These are phyloP conservation scores for Conticribra weissflogii DNA, from an alignment of 108 stramenopile species.

Conservation along the genomic window DNA sequence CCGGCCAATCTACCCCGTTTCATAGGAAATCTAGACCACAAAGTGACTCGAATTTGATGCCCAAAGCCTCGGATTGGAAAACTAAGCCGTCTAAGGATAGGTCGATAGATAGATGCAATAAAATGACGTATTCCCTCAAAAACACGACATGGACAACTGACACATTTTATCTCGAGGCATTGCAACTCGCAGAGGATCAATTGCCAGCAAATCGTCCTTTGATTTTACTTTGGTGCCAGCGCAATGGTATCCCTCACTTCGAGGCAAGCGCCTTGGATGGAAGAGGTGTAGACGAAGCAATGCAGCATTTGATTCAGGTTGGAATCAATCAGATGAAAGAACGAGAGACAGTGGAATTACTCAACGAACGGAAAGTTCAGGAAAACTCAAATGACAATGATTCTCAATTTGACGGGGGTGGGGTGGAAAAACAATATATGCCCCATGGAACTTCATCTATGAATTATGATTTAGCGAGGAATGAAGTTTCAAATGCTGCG, in stretches of 20 bases:
- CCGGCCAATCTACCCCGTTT: no score
- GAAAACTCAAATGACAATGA: no score
- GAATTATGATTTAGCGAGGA: no score
- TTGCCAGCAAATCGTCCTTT: conserved; percentile 70
- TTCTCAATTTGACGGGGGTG: no score
- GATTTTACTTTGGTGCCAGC: conserved; percentile 79
- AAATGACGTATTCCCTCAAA: conserved; percentile 49
- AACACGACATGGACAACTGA: conserved; percentile 59
- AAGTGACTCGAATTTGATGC: no score
- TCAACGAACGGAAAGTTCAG: neutral
- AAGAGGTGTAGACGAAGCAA: conserved; percentile 65
- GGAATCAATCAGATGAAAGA: conserved; percentile 48
- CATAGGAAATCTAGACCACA: no score
- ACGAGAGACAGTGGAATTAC: conserved; percentile 18
- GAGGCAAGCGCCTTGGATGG: conserved; percentile 77
- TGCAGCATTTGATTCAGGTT: conserved; percentile 51
- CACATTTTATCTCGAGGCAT: conserved; percentile 64
- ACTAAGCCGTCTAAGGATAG: no score
- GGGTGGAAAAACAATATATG: no score
- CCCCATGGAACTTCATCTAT: no score
- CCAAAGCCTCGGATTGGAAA: no score
- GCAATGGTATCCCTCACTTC: conserved; percentile 76
- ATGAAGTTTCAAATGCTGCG: neutral
- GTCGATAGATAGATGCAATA: conserved; percentile 55
- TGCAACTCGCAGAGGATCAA: conserved; percentile 73